phyloP scores from a whole-genome alignment of 805 yeast species.

The Komagataella populi region DNA sequence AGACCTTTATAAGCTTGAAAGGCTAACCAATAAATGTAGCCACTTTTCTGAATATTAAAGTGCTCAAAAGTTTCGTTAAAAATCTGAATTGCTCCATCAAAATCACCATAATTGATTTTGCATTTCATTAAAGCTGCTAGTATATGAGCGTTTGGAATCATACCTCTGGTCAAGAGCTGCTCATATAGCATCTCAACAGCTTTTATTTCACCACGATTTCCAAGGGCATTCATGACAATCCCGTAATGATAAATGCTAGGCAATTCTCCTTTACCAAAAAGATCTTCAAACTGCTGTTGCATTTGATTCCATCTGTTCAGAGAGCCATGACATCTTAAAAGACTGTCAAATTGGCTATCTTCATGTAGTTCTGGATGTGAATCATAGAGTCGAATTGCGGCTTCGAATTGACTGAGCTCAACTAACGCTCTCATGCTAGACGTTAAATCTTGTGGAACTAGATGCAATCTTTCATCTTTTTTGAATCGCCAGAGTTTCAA shows the following conservation, averaged over 20 bases:
- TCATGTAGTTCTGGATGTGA: slow-evolving; percentile 25
- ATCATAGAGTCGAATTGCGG: slow-evolving; percentile 22
- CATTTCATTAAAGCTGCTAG: slow-evolving; percentile 30
- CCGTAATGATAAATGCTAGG: slow-evolving; percentile 42
- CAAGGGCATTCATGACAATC: slow-evolving; percentile 47
- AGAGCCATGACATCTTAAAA: slow-evolving; percentile 31
- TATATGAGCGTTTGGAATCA: slow-evolving; percentile 31
- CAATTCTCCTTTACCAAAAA: slow-evolving; percentile 37
- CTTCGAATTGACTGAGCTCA: slow-evolving; percentile 5
- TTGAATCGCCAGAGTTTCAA: not conserved
- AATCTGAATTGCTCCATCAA: slow-evolving; percentile 20
- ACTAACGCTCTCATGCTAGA: not conserved
- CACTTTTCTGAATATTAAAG: not conserved
- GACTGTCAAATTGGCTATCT: slow-evolving; percentile 31
- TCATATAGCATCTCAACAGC: slow-evolving; percentile 35
- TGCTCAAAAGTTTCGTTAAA: slow-evolving; percentile 9
- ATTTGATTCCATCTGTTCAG: slow-evolving; percentile 38
- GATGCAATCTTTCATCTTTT: not conserved
- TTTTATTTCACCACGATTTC: slow-evolving; percentile 30
- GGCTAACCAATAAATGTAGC: slow-evolving; percentile 16
- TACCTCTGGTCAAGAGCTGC: slow-evolving; percentile 29
- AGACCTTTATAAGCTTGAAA: slow-evolving; percentile 21
- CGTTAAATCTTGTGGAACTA: not conserved
- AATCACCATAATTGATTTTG: slow-evolving; percentile 22
- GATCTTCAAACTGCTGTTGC: slow-evolving; percentile 40